These are phyloP conservation scores for Abrus precatorius DNA, from an alignment of 306 rosid genomes.

Conservation along the genomic window DNA sequence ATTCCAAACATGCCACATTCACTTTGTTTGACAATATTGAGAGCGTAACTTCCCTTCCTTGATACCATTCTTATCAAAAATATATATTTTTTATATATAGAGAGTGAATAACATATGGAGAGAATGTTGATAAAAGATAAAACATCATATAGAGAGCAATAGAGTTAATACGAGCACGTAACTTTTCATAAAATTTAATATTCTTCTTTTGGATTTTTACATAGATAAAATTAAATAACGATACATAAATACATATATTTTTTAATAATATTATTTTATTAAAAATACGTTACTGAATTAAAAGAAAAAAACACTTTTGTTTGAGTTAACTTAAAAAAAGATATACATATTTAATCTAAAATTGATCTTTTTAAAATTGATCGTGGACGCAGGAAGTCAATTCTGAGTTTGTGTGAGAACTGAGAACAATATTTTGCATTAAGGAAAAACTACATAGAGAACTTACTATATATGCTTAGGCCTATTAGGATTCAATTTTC, in stretches of 20 bases:
- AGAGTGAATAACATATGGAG: neutral
- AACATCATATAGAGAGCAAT: neutral
- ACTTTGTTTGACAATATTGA: neutral
- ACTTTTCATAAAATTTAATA: neutral
- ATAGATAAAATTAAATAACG: neutral
- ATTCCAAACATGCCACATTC: neutral
- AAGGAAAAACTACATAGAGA: neutral
- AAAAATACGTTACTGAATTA: neutral
- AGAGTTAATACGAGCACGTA: neutral
- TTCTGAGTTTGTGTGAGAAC: neutral
- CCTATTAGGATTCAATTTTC: neutral
- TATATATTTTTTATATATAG: neutral
- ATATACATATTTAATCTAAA: neutral
- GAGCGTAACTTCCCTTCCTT: no score
- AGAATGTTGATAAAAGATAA: no score
- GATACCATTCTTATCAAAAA: no score
- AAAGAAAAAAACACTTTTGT: neutral
- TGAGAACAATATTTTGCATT: neutral
- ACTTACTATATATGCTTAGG: slow-evolving; percentile 3
- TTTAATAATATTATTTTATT: neutral
- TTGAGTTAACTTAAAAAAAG: neutral
- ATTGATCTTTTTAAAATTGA: neutral
- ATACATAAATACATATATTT: neutral
- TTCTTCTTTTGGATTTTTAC: neutral
- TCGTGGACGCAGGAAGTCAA: neutral